Evolutionary conservation across 805 yeast genomes (phyloP), one percentile per base, ranked within the genome.

Genomic region (Pichia kluyveri): DNA sequence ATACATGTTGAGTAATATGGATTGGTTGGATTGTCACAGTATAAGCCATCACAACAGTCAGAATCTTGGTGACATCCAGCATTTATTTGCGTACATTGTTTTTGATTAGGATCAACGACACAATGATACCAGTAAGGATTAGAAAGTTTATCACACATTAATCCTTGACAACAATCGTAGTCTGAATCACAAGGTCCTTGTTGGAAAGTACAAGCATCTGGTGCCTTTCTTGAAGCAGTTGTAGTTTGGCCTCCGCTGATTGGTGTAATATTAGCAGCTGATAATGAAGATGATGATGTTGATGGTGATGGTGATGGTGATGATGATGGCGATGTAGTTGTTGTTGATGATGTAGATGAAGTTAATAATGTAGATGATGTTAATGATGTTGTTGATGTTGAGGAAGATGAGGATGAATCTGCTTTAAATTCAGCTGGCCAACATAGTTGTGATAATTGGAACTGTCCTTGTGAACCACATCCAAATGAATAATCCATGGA

Each of bases 401-500:
- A 11, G 14, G 45, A 11, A 5, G 23, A 6, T 23, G 32, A 4
- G 2, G 32, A 6, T 17, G 34, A 26, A 30, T 10, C 15, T 6
- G 5, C n/a, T 28, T n/a, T n/a, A n/a, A 23, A n/a, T 30, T 30
- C 30, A 34, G 9, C 10, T 23, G 40, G 15, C 50, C 50, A 47
- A 38, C 50, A 47, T 31, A 47, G 12, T n/a, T 26, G 6, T n/a
- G 47, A 36, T 6, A 47, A 23, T 14, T 43, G 44, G 40, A 40
- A 47, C 23, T 47, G 50, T 3, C 50, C 50, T 19, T 44, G 42
- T 8, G 34, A 18, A 7, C 50, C 44, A 38, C 67, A 63, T 9
- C 60, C 61, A 39, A 59, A 54, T 30, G 51, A 43, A 47, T 62
- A 60, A 44, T 60, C 65, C 18, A 49, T 49, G 8, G 51, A 40